phyloP scores from a whole-genome alignment of 2,329 filamentous ascomycete species.

The Coniella lustricola region DNA sequence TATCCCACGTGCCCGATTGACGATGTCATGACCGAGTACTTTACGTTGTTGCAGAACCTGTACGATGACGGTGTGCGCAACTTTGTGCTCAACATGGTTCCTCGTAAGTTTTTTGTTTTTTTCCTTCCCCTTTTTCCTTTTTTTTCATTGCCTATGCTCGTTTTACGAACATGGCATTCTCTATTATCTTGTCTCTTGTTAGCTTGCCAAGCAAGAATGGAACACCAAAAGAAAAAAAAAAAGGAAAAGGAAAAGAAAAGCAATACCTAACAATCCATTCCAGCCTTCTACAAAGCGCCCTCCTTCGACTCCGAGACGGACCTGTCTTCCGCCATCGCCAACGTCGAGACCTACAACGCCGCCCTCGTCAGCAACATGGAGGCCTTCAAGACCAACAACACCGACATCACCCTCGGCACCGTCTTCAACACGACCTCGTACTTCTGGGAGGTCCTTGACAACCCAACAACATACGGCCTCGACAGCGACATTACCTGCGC shows the following conservation, averaged over 20 bases:
- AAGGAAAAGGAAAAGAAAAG: no score
- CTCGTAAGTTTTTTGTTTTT: conserved; percentile 2
- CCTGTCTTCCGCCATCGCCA: conserved; percentile 2
- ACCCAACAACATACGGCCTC: conserved; percentile 10
- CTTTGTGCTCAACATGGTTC: conserved; percentile 12
- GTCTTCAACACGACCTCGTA: conserved; percentile 12
- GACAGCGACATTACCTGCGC: conserved; percentile 13
- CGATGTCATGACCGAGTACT: conserved; percentile 12
- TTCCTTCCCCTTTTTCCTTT: neutral
- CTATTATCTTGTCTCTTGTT: no score
- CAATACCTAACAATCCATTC: neutral
- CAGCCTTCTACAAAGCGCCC: conserved; percentile 13
- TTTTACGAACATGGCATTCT: no score
- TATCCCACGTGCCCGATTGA: conserved; percentile 11
- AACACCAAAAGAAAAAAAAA: no score
- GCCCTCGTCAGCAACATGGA: conserved; percentile 11
- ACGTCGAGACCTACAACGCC: conserved; percentile 13
- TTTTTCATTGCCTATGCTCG: no score
- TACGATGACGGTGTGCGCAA: conserved; percentile 14
- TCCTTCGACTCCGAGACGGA: conserved; percentile 9
- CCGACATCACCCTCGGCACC: conserved; percentile 9
- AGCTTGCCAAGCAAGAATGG: no score
- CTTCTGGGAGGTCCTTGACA: conserved; percentile 12
- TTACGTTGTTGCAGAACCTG: conserved; percentile 9
- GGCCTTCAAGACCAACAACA: conserved; percentile 9